Evolutionary conservation across 2,329 filamentous ascomycete species (phyloP).

Genomic region (Alternaria brassicicola): DNA sequence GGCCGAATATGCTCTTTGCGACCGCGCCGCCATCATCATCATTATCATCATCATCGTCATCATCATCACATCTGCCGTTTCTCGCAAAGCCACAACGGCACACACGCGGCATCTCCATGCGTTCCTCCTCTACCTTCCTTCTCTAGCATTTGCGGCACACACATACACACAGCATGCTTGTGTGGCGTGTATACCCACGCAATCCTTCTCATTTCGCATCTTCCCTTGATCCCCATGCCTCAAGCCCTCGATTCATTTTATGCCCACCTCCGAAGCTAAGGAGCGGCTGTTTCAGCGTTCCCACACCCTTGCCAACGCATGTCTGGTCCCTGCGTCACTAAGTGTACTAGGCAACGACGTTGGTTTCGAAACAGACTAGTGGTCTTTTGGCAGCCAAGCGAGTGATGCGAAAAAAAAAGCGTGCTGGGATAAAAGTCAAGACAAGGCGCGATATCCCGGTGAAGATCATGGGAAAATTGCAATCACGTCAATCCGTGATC

Average conservation of each 20-base stretch:
- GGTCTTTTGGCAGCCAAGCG: background rate
- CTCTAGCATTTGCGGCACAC: background rate
- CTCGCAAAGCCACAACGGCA: background rate
- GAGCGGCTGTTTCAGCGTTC: background rate
- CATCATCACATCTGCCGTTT: background rate
- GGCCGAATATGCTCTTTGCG: background rate
- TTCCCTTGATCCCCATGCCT: background rate
- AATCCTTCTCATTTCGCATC: background rate
- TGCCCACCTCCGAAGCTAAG: background rate
- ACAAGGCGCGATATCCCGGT: background rate
- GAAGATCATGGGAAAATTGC: background rate
- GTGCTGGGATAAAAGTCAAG: background rate
- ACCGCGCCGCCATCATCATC: background rate
- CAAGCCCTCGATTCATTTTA: background rate
- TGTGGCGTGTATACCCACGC: background rate
- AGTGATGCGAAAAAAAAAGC: background rate
- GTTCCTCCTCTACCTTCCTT: background rate
- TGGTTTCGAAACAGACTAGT: constrained; percentile 1
- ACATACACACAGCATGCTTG: background rate
- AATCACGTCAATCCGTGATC: background rate
- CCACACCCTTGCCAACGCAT: background rate
- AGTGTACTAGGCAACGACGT: background rate
- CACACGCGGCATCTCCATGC: background rate
- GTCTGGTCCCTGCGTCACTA: background rate
- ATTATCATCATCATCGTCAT: too few species aligned